phyloP scores from a whole-genome alignment of 306 rosid genomes.

The Prunus kanzakura region DNA sequence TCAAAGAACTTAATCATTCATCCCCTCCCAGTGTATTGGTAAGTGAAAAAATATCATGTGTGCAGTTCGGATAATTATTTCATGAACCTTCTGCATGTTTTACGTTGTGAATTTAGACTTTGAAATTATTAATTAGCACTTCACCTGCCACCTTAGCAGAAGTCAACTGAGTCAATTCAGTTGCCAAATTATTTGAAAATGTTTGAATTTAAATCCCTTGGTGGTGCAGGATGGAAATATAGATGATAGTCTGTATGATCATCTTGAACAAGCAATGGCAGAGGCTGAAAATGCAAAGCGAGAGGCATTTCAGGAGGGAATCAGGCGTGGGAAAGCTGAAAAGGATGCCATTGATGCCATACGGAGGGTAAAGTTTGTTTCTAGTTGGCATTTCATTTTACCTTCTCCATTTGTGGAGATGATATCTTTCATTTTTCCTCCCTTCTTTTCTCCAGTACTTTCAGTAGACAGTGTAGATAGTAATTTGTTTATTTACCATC shows the following conservation, averaged over 20 bases:
- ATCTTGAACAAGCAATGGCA: slow-evolving; percentile 54
- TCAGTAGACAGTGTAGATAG: background rate
- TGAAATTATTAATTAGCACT: background rate
- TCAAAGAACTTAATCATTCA: slow-evolving; percentile 33
- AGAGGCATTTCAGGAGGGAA: slow-evolving; percentile 54
- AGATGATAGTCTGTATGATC: slow-evolving; percentile 53
- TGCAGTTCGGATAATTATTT: slow-evolving; percentile 9
- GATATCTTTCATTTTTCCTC: background rate
- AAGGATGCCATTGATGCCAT: slow-evolving; percentile 60
- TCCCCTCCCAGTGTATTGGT: slow-evolving; percentile 67
- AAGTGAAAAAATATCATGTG: slow-evolving; percentile 9
- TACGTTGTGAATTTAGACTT: background rate
- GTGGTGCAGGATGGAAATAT: slow-evolving; percentile 59
- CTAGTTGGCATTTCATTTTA: slow-evolving; percentile 1
- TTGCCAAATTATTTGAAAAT: background rate
- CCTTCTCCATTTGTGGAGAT: background rate
- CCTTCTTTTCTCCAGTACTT: background rate
- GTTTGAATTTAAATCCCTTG: background rate
- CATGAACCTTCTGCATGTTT: background rate
- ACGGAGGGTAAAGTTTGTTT: slow-evolving; percentile 45
- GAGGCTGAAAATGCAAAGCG: slow-evolving; percentile 64
- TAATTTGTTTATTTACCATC: slow-evolving; percentile 1
- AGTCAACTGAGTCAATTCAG: slow-evolving; percentile 4
- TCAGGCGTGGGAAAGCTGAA: slow-evolving; percentile 67
- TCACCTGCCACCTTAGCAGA: background rate